These are phyloP conservation scores for Ciborinia camelliae DNA, from an alignment of 2,329 filamentous ascomycete species.

Conservation along the genomic window DNA sequence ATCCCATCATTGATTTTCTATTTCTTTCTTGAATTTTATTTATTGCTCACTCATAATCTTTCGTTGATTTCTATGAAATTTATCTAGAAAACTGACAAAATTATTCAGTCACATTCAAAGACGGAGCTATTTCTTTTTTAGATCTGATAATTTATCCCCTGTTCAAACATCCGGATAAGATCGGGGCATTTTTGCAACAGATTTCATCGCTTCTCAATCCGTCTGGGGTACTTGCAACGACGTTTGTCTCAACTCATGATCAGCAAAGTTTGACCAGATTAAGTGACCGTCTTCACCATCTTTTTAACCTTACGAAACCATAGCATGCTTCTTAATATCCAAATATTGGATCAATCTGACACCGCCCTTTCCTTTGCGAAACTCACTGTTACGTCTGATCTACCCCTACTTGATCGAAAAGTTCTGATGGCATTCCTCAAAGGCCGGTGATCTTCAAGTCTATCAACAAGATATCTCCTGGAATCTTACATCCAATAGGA, in stretches of 20 bases:
- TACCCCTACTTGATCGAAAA: conserved; percentile 14
- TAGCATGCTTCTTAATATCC: conserved; percentile 46
- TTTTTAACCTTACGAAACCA: conserved; percentile 41
- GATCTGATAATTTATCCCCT: background rate
- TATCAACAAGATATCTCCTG: background rate
- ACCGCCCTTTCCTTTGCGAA: conserved; percentile 37
- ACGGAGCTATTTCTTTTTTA: background rate
- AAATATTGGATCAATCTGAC: conserved; percentile 9
- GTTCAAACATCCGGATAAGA: conserved; percentile 13
- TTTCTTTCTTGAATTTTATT: background rate
- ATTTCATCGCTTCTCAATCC: conserved; percentile 18
- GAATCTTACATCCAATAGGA: background rate
- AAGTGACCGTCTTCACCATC: background rate
- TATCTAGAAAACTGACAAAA: background rate
- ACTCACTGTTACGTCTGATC: conserved; percentile 47
- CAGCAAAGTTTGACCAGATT: background rate
- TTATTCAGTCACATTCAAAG: background rate
- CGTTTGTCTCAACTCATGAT: conserved; percentile 16
- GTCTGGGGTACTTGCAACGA: conserved; percentile 20
- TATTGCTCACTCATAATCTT: background rate
- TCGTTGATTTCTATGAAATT: too few species aligned
- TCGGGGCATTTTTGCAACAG: conserved; percentile 4
- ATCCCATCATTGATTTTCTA: background rate
- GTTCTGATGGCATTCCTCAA: conserved; percentile 38
- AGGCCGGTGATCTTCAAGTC: conserved; percentile 22